Evolutionary conservation across 768 basidiomycete species (phyloP), one percentile per base, ranked within the genome.

Genomic region (Gelatoporia subvermispora): DNA sequence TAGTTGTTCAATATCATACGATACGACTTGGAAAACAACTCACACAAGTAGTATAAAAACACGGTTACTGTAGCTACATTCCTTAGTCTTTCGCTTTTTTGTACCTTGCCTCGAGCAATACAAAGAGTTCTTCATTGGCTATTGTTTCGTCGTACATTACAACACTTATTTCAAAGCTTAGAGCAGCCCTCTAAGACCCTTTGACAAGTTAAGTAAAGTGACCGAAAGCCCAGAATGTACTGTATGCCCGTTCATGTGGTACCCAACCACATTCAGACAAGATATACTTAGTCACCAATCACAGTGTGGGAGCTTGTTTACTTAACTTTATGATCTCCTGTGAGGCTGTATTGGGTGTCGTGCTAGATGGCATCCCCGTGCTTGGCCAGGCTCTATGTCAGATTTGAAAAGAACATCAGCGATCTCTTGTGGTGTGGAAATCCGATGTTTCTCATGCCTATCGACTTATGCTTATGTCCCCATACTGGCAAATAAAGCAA

Each of bases 211-310:
- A n/a, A n/a, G n/a, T n/a, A n/a, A n/a, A n/a, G n/a, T n/a, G n/a
- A n/a, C n/a, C n/a, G n/a, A n/a, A n/a, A n/a, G n/a, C n/a, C n/a
- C 0, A 73, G 73, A 0, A 78, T 78, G 75, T 65, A 69, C 34
- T 59, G 55, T 20, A 62, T 65, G 39, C 76, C 72, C 0, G 54
- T 74, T 0, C 54, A 66, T 34, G 66, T 64, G 1, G 66, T 77
- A 0, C 73, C 71, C 0, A 72, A 72, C 50, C 51, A 1, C 42
- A 52, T 10, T 60, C 70, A 0, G 54, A 56, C 17, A 70, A 73
- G 20, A 50, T 71, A 2, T 51, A 65, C 0, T 60, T 77, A 0
- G 58, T 78, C 9, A 63, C 59, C 9, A 59, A 78, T 48, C 74
- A 76, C 10, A 67, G 60, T 38, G 58, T 63, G 0, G 71, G 71